Base-by-base conservation (phyloP, 2,329 filamentous ascomycete species). In the Curvularia sp. region DNA sequence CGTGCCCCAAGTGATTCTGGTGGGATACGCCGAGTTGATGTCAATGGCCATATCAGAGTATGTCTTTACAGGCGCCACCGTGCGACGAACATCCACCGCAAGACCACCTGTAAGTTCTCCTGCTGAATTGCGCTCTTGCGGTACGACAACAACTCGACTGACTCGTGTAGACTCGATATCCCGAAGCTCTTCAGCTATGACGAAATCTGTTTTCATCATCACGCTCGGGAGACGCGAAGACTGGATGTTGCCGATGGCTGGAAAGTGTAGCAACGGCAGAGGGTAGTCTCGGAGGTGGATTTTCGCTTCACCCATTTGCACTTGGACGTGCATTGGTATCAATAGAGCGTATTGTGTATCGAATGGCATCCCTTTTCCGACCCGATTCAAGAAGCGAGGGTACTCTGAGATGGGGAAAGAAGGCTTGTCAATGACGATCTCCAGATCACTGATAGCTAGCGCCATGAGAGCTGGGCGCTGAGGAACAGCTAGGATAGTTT, bases 291-390 rank as follows among this genome's bases (percentile, higher is more conserved):
- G 87, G 22, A 99, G 80, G 13, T 89, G 89, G n/a, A 96, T 85
- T 61, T 90, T 88, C 9, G 89, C 92, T 77, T 99, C 95, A 49
- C 93, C 91, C 88, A 97, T 93, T 60, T 91, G 91, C 62, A 99
- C 85, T 64, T 92, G 88, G 2, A 99, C 84, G 75, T 90, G 91
- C 88, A 97, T 92, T 0, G 95, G 96, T 10, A 99, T 82, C 18
- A 99, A 84, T 20, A 99, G 82, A 9, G 92, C 88, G 75, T 98
- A 99, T 71, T 94, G 83, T 86, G 93, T 99, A 70, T 96, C 89
- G 62, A 87, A 84, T 0, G 95, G 95, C 87, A 99, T 96, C 0
- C 95, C 95, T 79, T 99, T 99, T n/a, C 95, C 95, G 57, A 98
- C 89, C 48, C 87, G 86, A 72, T 97, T 86, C 26, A 99, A 81